Base-by-base conservation (phyloP, 179 eudicot genomes). In the Vitellaria paradoxa region DNA sequence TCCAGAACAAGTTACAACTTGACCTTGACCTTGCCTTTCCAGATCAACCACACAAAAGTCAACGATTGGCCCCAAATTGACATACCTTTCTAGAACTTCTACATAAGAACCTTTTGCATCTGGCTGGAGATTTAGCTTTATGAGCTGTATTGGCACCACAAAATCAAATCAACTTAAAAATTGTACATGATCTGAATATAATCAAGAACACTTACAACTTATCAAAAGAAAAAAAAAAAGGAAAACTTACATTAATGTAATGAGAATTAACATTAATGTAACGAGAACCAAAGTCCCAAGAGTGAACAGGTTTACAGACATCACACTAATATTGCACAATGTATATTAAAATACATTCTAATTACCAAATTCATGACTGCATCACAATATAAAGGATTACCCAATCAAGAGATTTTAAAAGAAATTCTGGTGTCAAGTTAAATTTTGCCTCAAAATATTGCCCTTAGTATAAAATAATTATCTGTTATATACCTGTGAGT, bases 21-120 rank as follows among this genome's bases (percentile, higher is more conserved):
- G 99, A 74, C 99, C 99, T 87, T 96, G 99, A 81, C 99, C 99
- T 88, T 96, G 99, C 85, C 99, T 92, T 87, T 93, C 99, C 55
- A 93, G 87, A 83, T 96, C 98, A 79, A 96, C 99, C 81, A 96
- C 97, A 80, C 99, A 96, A 84, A 96, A 96, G 86, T 96, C 99
- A 17, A 89, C 94, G 66, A 96, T 96, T 12, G 99, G 98, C 15
- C 99, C 99, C 88, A 96, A 86, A 82, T 96, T 96, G 63, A 96
- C 94, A 81, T 90, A 96, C 76, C 89, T 90, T 78, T 96, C 99
- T 76, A 96, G 73, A 75, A 92, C 99, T 82, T 96, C 98, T 42
- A 96, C 98, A 85, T 92, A 96, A 12, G 99, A 96, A 86, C 99
- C 99, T 86, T 96, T 93, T 45, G 91, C 75, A 84, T 96, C 99